Percentiles rank a stretch among this genome's conserved stretches.
These are phyloP conservation scores for Oryza glumipatula DNA, from an alignment of 176 grass and related monocot genomes.

Conservation along the genomic window DNA sequence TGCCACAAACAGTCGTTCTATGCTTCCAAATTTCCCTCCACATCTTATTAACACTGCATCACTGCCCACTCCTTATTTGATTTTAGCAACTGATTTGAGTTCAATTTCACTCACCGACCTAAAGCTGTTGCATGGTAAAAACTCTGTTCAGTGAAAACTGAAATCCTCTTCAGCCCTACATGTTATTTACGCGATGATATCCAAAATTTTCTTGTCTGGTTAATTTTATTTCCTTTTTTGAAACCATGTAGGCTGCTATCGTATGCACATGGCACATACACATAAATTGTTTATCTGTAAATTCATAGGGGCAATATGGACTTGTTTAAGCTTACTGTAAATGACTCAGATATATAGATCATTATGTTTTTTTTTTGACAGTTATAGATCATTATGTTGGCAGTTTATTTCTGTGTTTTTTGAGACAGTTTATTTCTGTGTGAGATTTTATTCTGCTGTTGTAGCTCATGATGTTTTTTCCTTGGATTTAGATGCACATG, in stretches of 20 bases:
- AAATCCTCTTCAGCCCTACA: background rate
- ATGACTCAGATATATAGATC: slow-evolving; percentile 9
- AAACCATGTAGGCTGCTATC: background rate
- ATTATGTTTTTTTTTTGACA: background rate
- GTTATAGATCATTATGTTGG: slow-evolving; percentile 14
- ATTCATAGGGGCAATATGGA: background rate
- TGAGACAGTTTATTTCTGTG: background rate
- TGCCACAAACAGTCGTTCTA: too few species aligned
- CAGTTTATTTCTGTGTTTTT: slow-evolving; percentile 11
- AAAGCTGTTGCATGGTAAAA: background rate
- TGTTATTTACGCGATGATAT: background rate
- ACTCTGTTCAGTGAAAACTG: background rate
- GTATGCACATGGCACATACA: background rate
- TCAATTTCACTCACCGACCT: background rate
- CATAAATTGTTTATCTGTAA: background rate
- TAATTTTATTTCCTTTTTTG: background rate
- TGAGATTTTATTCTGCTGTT: slow-evolving; percentile 20
- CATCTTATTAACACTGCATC: background rate
- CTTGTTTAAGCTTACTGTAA: slow-evolving; percentile 25
- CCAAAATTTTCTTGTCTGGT: background rate
- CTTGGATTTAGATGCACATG: background rate
- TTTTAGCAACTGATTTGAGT: too few species aligned
- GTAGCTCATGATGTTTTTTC: background rate
- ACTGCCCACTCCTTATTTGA: too few species aligned
- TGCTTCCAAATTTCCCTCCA: background rate